Evolutionary conservation across 2,329 filamentous ascomycete species (phyloP).

Genomic region (Fusarium falciforme): DNA sequence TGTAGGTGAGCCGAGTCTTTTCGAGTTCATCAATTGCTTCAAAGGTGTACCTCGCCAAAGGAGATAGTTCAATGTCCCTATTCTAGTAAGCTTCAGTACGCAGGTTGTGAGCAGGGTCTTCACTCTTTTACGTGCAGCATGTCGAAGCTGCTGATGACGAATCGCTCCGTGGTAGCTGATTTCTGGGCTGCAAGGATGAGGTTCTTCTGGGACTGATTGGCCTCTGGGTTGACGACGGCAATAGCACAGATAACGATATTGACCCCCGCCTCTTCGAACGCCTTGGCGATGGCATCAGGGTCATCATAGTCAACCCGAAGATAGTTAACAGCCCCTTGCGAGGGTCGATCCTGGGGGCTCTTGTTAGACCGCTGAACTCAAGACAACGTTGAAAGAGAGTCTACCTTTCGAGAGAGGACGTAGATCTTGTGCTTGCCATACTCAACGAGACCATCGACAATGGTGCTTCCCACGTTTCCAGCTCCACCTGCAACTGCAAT

Average conservation of each 20-base stretch:
- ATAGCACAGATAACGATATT: constrained; percentile 36
- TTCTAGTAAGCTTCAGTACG: too few species aligned
- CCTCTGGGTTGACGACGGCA: constrained; percentile 21
- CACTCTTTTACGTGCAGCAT: constrained; percentile 37
- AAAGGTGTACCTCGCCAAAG: constrained; percentile 37
- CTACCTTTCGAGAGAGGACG: constrained; percentile 25
- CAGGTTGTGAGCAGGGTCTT: too few species aligned
- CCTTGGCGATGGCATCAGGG: not conserved
- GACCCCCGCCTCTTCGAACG: constrained; percentile 10
- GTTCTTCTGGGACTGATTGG: constrained; percentile 32
- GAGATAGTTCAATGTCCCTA: constrained; percentile 29
- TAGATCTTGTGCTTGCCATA: constrained; percentile 29
- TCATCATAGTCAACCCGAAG: constrained; percentile 28
- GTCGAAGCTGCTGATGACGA: constrained; percentile 38
- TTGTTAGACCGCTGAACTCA: not conserved
- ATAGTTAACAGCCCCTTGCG: not conserved
- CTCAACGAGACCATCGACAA: constrained; percentile 31
- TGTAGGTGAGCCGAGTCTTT: constrained; percentile 17
- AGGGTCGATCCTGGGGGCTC: not conserved
- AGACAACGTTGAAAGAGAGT: too few species aligned
- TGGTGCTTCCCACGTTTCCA: constrained; percentile 29
- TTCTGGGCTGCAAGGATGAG: constrained; percentile 27
- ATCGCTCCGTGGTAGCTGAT: constrained; percentile 16
- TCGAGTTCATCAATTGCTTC: constrained; percentile 33
- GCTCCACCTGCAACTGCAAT: constrained; percentile 35